phyloP scores from a whole-genome alignment of 768 basidiomycete genomes.

The Suillus bovinus region DNA sequence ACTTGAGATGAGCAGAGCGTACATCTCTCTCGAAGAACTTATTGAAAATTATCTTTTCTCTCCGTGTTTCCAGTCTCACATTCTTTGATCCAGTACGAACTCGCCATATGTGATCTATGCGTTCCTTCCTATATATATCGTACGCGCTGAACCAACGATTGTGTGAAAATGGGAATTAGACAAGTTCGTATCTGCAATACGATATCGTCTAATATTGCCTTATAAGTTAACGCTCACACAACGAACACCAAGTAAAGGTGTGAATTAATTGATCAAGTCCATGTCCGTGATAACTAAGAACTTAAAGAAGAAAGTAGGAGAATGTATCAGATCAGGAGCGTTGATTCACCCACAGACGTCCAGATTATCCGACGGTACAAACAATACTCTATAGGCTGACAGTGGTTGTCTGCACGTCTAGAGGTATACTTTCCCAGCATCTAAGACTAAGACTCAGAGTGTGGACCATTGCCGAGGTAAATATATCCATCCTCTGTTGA shows the following conservation, averaged over 20 bases:
- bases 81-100: constrained; percentile 85
- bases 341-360: not conserved
- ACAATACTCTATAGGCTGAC: not conserved
- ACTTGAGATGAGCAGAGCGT: constrained; percentile 7
- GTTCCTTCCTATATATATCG: constrained; percentile 63
- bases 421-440: not conserved
- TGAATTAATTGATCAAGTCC: constrained; percentile 2
- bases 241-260: not conserved
- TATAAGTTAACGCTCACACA: not conserved
- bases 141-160: not conserved
- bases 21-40: constrained; percentile 76
- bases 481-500: constrained; percentile 76
- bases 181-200: constrained; percentile 10
- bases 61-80: too few species aligned
- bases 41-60: too few species aligned
- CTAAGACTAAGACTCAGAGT: constrained; percentile 15
- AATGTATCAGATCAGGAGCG: not conserved
- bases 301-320: not conserved
- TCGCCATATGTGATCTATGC: constrained; percentile 92
- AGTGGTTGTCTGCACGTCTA: not conserved
- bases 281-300: not conserved
- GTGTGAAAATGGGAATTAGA: constrained; percentile 10
- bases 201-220: not conserved
- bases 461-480: constrained; percentile 57
- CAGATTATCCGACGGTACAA: not conserved